Evolutionary conservation across 164 flowering plant species (phyloP).

Genomic region (Aristolochia contorta): DNA sequence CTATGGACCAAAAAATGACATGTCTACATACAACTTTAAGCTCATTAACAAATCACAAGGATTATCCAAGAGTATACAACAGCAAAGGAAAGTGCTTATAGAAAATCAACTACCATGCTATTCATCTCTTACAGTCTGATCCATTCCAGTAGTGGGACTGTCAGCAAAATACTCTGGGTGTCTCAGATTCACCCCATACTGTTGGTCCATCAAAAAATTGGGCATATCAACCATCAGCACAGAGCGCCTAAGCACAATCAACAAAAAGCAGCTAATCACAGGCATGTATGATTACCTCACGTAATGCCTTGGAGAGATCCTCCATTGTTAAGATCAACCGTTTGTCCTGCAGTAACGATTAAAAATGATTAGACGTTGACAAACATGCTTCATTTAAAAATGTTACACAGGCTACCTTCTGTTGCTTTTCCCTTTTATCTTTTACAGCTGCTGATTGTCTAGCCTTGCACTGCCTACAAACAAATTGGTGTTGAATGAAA

Average conservation of each 20-base stretch:
- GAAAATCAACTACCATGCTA: slow-evolving; percentile 10
- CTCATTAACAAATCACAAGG: neutral
- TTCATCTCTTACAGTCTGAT: slow-evolving; percentile 54
- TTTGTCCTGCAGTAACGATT: slow-evolving; percentile 54
- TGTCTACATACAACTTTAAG: neutral
- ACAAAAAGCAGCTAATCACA: neutral
- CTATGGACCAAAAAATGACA: no score
- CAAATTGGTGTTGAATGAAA: neutral
- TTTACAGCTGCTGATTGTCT: slow-evolving; percentile 63
- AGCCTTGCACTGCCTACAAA: slow-evolving; percentile 77
- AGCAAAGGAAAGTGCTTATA: neutral
- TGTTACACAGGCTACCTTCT: slow-evolving; percentile 41
- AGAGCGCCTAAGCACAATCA: neutral
- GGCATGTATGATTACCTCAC: slow-evolving; percentile 45
- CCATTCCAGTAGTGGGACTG: slow-evolving; percentile 69
- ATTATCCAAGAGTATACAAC: neutral
- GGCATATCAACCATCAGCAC: slow-evolving; percentile 3
- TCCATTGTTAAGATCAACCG: slow-evolving; percentile 91
- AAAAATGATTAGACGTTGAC: no score
- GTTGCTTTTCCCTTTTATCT: slow-evolving; percentile 88
- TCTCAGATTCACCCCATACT: slow-evolving; percentile 84
- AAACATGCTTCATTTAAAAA: neutral
- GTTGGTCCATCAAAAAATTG: slow-evolving; percentile 7
- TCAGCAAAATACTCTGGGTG: slow-evolving; percentile 91
- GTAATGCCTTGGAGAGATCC: slow-evolving; percentile 82